Percentiles rank a stretch among this genome's conserved stretches.
phyloP scores from a whole-genome alignment of 768 basidiomycete species.

The Terana coerulea region DNA sequence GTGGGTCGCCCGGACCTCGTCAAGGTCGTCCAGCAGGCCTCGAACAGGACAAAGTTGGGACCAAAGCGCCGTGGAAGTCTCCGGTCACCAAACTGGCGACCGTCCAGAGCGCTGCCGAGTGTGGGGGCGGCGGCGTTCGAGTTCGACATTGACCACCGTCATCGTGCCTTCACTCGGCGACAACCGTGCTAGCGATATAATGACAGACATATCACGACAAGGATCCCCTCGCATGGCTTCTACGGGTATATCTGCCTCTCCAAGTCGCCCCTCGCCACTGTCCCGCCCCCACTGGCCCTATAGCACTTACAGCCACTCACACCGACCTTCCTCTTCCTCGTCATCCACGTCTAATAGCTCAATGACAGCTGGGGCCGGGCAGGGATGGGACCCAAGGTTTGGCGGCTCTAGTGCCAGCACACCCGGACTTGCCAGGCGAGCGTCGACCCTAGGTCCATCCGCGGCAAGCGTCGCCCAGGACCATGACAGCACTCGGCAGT shows the following conservation, averaged over 20 bases:
- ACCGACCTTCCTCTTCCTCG: conserved; percentile 28
- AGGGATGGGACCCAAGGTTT: conserved; percentile 19
- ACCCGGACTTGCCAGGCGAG: conserved; percentile 4
- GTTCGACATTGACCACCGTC: too few relatives aligned
- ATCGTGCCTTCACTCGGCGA: too few relatives aligned
- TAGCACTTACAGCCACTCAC: conserved; percentile 30
- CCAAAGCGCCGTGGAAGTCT: not conserved
- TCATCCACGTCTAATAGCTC: conserved; percentile 25
- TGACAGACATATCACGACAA: conserved; percentile 16
- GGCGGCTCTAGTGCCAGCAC: conserved; percentile 22
- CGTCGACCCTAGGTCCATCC: conserved; percentile 3
- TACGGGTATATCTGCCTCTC: conserved; percentile 29
- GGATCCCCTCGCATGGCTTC: conserved; percentile 11
- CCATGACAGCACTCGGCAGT: conserved; percentile 54
- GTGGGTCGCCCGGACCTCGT: not conserved
- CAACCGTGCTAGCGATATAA: too few relatives aligned
- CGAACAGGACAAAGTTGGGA: not conserved
- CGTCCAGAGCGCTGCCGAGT: not conserved
- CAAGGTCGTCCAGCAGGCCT: not conserved
- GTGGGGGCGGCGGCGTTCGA: not conserved
- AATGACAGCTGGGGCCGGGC: conserved; percentile 15
- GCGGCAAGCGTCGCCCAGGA: conserved; percentile 27
- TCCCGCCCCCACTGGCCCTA: conserved; percentile 63
- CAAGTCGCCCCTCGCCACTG: conserved; percentile 42
- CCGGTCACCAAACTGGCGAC: not conserved